These are phyloP conservation scores for Saksenaea oblongispora DNA, from an alignment of 371 early-diverging fungal species.

Conservation along the genomic window DNA sequence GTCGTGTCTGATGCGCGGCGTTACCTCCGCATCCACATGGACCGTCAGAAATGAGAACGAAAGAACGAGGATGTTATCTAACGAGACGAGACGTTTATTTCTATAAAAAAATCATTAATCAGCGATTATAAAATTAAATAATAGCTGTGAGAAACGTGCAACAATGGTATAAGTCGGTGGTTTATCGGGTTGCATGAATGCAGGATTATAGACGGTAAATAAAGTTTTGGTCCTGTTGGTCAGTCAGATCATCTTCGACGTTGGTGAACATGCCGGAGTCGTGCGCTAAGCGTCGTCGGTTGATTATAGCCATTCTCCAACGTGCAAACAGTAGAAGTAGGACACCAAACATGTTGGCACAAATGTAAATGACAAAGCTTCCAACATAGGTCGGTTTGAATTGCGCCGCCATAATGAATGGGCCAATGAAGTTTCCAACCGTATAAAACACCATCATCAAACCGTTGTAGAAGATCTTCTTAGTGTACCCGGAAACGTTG, in stretches of 20 bases:
- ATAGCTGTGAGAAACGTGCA: too few relatives aligned
- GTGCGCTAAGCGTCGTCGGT: conserved; percentile 13
- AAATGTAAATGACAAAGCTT: conserved; percentile 21
- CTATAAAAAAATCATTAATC: too few relatives aligned
- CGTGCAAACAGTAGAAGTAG: conserved; percentile 15
- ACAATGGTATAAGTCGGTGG: too few relatives aligned
- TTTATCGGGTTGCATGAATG: too few relatives aligned
- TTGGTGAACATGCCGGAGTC: conserved; percentile 13
- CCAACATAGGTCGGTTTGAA: conserved; percentile 14
- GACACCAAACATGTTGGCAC: conserved; percentile 10
- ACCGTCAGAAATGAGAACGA: too few relatives aligned
- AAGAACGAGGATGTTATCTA: too few relatives aligned
- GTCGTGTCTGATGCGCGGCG: too few relatives aligned
- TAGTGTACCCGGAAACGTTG: conserved; percentile 6
- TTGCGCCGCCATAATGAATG: conserved; percentile 18
- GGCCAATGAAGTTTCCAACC: conserved; percentile 23
- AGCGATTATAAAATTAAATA: too few relatives aligned
- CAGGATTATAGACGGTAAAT: conserved; percentile 25
- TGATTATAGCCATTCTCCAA: conserved; percentile 24
- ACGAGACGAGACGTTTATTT: too few relatives aligned
- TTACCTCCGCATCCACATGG: too few relatives aligned
- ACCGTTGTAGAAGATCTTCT: conserved; percentile 7
- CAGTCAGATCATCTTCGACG: conserved; percentile 35
- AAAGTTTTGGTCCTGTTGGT: conserved; percentile 34
- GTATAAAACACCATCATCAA: conserved; percentile 9